Percentiles rank a stretch among this genome's conserved stretches.
Evolutionary conservation across 2,329 filamentous ascomycete genomes (phyloP).

Genomic region (Daldinia sp.): DNA sequence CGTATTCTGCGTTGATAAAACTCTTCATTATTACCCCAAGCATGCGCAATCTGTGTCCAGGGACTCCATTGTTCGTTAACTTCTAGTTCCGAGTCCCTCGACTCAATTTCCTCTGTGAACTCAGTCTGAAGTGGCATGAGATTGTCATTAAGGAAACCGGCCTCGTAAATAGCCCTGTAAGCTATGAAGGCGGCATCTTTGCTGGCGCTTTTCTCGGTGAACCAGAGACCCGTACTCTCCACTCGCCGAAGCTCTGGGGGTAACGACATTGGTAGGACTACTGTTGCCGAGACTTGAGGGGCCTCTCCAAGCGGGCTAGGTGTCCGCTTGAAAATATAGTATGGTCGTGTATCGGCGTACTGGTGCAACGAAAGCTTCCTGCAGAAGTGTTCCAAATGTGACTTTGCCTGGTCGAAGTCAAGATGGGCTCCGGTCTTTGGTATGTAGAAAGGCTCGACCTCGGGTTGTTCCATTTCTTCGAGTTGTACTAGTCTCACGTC

Average conservation of each 20-base stretch:
- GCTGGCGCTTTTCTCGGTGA: slow-evolving; percentile 76
- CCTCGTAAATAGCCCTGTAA: slow-evolving; percentile 76
- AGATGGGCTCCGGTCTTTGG: slow-evolving; percentile 70
- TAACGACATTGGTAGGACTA: slow-evolving; percentile 78
- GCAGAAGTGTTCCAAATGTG: slow-evolving; percentile 89
- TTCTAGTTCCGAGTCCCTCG: slow-evolving; percentile 52
- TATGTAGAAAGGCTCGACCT: slow-evolving; percentile 54
- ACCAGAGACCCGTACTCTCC: slow-evolving; percentile 69
- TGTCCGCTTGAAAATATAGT: slow-evolving; percentile 68
- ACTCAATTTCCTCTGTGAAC: slow-evolving; percentile 54
- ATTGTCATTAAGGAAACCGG: slow-evolving; percentile 80
- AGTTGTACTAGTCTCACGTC: slow-evolving; percentile 66
- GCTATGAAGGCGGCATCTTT: slow-evolving; percentile 88
- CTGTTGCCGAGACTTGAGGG: slow-evolving; percentile 65
- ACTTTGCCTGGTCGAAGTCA: slow-evolving; percentile 77
- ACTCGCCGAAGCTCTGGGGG: slow-evolving; percentile 70
- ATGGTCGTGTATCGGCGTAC: slow-evolving; percentile 74
- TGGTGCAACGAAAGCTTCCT: slow-evolving; percentile 66
- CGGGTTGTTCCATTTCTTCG: slow-evolving; percentile 58
- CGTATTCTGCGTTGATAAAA: slow-evolving; percentile 51
- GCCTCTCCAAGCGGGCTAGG: slow-evolving; percentile 42
- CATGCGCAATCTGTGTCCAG: slow-evolving; percentile 59
- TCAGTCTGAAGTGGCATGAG: slow-evolving; percentile 73
- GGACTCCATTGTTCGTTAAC: slow-evolving; percentile 59
- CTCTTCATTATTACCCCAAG: slow-evolving; percentile 56